phyloP scores from a whole-genome alignment of 208 protist species.

The Naegleria gruberi region DNA sequence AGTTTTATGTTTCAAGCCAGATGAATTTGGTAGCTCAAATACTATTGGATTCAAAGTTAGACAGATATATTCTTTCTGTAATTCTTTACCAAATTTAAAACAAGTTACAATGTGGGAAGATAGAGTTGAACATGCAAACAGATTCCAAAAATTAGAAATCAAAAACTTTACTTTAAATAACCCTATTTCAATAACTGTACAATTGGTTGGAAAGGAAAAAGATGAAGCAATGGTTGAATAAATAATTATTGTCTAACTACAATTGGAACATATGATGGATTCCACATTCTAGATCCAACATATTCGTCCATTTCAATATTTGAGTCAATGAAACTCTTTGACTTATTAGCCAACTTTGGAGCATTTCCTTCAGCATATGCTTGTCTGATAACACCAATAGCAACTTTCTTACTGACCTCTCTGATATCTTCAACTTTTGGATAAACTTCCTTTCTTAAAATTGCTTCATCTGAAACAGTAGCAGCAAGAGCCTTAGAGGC shows the following conservation, averaged over 20 bases:
- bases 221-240: background rate
- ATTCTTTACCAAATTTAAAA: background rate
- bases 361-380: background rate
- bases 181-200: background rate
- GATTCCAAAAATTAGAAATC: background rate
- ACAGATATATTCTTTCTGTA: background rate
- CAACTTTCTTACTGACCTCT: background rate
- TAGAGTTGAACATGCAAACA: background rate
- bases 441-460: background rate
- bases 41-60: background rate
- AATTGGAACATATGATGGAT: background rate
- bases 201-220: background rate
- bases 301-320: background rate
- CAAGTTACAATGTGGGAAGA: background rate
- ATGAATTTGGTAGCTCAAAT: background rate
- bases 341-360: background rate
- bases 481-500: background rate
- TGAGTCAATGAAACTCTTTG: background rate
- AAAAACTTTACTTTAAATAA: background rate
- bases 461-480: background rate
- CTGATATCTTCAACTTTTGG: background rate
- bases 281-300: background rate
- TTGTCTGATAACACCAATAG: background rate
- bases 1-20: background rate
- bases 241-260: background rate